These are phyloP conservation scores for Fusarium albidum DNA, from an alignment of 2,329 filamentous ascomycete species.

Conservation along the genomic window DNA sequence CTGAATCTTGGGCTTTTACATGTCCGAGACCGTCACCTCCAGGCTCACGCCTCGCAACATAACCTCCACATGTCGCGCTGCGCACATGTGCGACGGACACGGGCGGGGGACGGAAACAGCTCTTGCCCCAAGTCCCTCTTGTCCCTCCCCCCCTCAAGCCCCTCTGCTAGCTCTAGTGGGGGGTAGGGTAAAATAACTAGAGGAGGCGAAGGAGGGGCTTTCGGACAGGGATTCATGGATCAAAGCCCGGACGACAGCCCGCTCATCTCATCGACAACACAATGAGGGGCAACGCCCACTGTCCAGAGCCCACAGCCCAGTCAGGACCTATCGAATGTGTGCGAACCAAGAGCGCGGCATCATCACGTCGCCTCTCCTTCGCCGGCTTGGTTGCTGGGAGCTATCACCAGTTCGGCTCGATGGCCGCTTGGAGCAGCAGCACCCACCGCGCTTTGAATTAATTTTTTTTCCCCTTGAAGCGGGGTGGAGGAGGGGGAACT, in stretches of 20 bases:
- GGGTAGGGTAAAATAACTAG: no score
- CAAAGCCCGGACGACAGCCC: conserved; percentile 20
- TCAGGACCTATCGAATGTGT: conserved; percentile 29
- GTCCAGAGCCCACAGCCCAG: conserved; percentile 29
- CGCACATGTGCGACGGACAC: conserved; percentile 29
- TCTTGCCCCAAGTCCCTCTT: not conserved
- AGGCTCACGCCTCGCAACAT: not conserved
- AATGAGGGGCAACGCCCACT: conserved; percentile 35
- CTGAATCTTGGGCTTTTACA: conserved; percentile 24
- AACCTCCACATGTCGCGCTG: not conserved
- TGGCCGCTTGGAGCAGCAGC: conserved; percentile 18
- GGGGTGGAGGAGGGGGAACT: not conserved
- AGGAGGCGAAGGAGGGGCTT: conserved; percentile 17
- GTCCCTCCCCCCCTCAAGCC: no score
- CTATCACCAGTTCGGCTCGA: conserved; percentile 26
- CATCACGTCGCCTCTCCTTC: conserved; percentile 30
- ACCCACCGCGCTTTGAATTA: not conserved
- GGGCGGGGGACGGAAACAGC: conserved; percentile 29
- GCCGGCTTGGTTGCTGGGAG: conserved; percentile 14
- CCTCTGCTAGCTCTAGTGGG: conserved; percentile 27
- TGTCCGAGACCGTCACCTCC: conserved; percentile 29
- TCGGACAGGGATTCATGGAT: not conserved
- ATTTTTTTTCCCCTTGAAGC: not conserved
- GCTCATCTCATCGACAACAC: conserved; percentile 12
- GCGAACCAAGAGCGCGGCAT: conserved; percentile 27